Conservation (phyloP, 768 basidiomycete species). For the Boletus speciosus region DNA sequence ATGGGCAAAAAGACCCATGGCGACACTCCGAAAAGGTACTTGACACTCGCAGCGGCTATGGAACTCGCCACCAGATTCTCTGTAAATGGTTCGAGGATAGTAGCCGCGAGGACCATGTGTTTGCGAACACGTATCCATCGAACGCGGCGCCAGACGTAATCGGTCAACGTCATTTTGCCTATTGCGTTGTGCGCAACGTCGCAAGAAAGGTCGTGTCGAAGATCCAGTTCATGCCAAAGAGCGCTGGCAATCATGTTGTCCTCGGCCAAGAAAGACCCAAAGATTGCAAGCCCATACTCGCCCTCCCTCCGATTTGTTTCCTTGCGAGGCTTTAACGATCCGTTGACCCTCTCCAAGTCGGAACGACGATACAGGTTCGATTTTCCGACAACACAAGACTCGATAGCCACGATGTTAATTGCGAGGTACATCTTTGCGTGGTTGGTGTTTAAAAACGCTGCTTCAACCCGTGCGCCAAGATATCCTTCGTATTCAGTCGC, state of each 20-base stretch:
- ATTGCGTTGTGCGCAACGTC: slow-evolving; percentile 89
- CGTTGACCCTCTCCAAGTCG: slow-evolving; percentile 75
- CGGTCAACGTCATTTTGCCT: slow-evolving; percentile 79
- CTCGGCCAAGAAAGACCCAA: slow-evolving; percentile 89
- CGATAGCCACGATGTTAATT: slow-evolving; percentile 82
- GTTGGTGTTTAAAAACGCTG: slow-evolving; percentile 93
- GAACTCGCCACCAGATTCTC: slow-evolving; percentile 74
- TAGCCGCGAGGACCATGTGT: slow-evolving; percentile 86
- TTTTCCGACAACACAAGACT: slow-evolving; percentile 97
- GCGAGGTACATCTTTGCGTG: slow-evolving; percentile 98
- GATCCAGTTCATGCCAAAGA: slow-evolving; percentile 89
- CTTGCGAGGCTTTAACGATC: slow-evolving; percentile 50
- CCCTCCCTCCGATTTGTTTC: slow-evolving; percentile 21
- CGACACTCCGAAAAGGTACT: slow-evolving; percentile 49
- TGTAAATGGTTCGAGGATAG: slow-evolving; percentile 88
- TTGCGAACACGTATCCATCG: slow-evolving; percentile 98
- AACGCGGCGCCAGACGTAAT: slow-evolving; percentile 85
- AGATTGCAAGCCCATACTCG: slow-evolving; percentile 63
- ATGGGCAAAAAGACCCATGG: slow-evolving; percentile 50
- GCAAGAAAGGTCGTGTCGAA: slow-evolving; percentile 85
- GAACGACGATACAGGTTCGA: slow-evolving; percentile 91
- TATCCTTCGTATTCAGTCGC: slow-evolving; percentile 66
- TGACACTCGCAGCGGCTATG: slow-evolving; percentile 56
- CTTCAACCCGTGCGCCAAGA: slow-evolving; percentile 83
- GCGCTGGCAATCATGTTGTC: slow-evolving; percentile 96